phyloP scores from a whole-genome alignment of 768 basidiomycete species.

The Leccinum pellstonianum region DNA sequence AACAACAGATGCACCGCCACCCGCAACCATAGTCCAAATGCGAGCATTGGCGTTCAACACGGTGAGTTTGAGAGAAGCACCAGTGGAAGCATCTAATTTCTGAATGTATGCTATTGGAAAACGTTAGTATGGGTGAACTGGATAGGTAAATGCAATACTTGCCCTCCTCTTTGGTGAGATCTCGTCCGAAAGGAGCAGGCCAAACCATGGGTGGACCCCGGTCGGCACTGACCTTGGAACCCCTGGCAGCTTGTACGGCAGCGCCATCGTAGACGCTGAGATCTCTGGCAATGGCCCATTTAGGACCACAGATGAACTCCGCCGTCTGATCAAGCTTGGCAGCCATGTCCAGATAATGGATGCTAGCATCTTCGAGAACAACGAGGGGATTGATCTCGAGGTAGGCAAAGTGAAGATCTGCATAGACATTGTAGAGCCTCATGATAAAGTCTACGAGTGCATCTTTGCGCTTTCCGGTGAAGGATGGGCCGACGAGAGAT shows the following conservation, averaged over 20 bases:
- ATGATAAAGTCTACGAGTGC: slow-evolving; percentile 93
- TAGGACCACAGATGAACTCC: slow-evolving; percentile 95
- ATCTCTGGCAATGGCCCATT: slow-evolving; percentile 98
- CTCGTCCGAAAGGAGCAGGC: slow-evolving; percentile 95
- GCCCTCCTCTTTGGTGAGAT: slow-evolving; percentile 92
- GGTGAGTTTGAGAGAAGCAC: slow-evolving; percentile 97
- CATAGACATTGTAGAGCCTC: slow-evolving; percentile 95
- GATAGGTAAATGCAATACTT: neutral
- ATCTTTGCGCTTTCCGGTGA: slow-evolving; percentile 83
- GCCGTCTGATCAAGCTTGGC: slow-evolving; percentile 99
- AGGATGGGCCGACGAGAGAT: slow-evolving; percentile 72
- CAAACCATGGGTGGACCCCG: slow-evolving; percentile 97
- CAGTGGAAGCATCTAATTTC: slow-evolving; percentile 94
- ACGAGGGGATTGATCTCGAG: slow-evolving; percentile 99
- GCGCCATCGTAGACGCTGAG: slow-evolving; percentile 65
- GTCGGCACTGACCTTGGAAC: slow-evolving; percentile 69
- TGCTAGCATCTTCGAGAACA: slow-evolving; percentile 78
- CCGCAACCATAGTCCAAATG: slow-evolving; percentile 99
- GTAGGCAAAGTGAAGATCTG: slow-evolving; percentile 98
- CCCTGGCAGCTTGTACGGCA: slow-evolving; percentile 34
- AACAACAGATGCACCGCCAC: slow-evolving; percentile 81
- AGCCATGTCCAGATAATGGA: slow-evolving; percentile 99
- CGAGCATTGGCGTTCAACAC: slow-evolving; percentile 94
- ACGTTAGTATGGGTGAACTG: neutral
- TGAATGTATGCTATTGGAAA: slow-evolving; percentile 79